These are phyloP conservation scores for Yamadazyma blattariae DNA, from an alignment of 1,139 yeast genomes.

Conservation along the genomic window DNA sequence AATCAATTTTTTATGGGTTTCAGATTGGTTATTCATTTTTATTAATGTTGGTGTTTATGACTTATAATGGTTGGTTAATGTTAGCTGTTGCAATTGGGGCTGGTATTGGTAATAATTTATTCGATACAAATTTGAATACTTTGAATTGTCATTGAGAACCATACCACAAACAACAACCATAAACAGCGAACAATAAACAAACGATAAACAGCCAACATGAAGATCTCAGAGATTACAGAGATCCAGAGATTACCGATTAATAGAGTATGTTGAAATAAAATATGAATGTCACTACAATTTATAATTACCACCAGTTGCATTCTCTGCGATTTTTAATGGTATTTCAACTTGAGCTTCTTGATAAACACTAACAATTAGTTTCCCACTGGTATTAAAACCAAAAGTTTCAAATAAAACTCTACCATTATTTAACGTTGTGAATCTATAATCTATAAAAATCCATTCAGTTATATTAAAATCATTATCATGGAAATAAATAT, in stretches of 20 bases:
- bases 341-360: constrained; percentile 38
- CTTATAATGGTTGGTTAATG: constrained; percentile 84
- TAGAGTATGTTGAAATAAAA: no score
- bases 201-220: no score
- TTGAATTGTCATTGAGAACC: constrained; percentile 54
- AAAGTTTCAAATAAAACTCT: constrained; percentile 32
- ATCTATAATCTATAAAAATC: constrained; percentile 37
- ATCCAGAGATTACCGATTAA: no score
- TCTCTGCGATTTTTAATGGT: constrained; percentile 24
- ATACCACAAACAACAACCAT: no score
- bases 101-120: constrained; percentile 57
- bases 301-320: constrained; percentile 14
- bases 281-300: no score
- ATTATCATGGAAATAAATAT: constrained; percentile 32
- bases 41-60: constrained; percentile 80
- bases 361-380: constrained; percentile 19
- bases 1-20: constrained; percentile 55
- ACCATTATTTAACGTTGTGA: constrained; percentile 34
- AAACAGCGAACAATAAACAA: no score
- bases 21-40: constrained; percentile 78
- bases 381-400: constrained; percentile 31
- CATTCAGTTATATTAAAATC: constrained; percentile 32
- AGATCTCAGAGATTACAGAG: no score
- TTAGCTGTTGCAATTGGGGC: constrained; percentile 71
- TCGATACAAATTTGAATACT: constrained; percentile 31